Conservation (phyloP, 2,329 filamentous ascomycete species). For the Rutstroemia sydowiana region DNA sequence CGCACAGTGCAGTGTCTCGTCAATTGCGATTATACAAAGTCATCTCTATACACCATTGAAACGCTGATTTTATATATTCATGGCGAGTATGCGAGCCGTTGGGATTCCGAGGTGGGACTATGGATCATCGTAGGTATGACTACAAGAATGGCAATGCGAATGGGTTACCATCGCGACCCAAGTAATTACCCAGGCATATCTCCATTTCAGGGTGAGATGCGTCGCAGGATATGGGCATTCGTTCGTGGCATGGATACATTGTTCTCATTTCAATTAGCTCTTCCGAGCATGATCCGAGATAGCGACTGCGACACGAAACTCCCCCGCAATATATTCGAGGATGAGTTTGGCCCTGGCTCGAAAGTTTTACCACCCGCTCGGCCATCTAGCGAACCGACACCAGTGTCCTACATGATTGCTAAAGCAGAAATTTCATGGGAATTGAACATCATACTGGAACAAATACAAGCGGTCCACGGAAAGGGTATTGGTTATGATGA, state of each 20-base stretch:
- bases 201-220: constrained; percentile 73
- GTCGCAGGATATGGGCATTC: constrained; percentile 60
- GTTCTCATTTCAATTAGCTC: constrained; percentile 64
- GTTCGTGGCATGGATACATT: constrained; percentile 67
- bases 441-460: constrained; percentile 65
- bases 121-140: constrained; percentile 47
- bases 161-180: constrained; percentile 64
- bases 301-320: constrained; percentile 69
- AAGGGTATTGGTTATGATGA: constrained; percentile 55
- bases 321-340: constrained; percentile 73
- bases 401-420: constrained; percentile 70
- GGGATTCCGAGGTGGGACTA: constrained; percentile 56
- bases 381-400: constrained; percentile 63
- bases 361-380: constrained; percentile 60
- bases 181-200: constrained; percentile 65
- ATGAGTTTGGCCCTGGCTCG: constrained; percentile 66
- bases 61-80: constrained; percentile 70
- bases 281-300: constrained; percentile 60
- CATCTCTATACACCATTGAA: constrained; percentile 68
- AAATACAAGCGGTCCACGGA: constrained; percentile 45
- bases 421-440: constrained; percentile 58
- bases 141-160: constrained; percentile 46
- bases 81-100: constrained; percentile 65
- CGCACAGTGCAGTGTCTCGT: constrained; percentile 73
- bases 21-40: constrained; percentile 69